Evolutionary conservation across 371 early-diverging fungal species (phyloP).

Genomic region (Dichotomocladium elegans): DNA sequence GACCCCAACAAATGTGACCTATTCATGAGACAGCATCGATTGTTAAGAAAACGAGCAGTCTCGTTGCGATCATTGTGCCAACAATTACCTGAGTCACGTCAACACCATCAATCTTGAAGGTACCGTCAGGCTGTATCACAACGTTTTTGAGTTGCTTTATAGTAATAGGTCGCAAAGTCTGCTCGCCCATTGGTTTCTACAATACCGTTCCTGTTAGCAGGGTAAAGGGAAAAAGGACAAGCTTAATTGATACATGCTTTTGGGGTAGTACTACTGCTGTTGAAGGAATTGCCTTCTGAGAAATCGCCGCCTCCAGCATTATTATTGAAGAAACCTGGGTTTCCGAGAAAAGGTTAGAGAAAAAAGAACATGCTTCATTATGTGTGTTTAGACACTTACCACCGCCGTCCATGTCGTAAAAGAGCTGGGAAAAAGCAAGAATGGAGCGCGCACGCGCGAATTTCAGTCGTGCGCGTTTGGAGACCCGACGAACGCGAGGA

Average conservation of each 20-base stretch:
- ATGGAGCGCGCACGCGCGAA: no score
- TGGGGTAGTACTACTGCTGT: background rate
- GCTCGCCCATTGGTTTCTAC: slow-evolving; percentile 37
- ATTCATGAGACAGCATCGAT: no score
- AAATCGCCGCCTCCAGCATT: background rate
- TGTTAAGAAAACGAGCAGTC: background rate
- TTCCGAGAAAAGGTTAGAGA: background rate
- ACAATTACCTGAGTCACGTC: slow-evolving; percentile 58
- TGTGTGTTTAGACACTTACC: no score
- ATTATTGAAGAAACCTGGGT: background rate
- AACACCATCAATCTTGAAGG: slow-evolving; percentile 56
- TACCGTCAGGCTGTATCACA: slow-evolving; percentile 43
- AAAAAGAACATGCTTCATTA: no score
- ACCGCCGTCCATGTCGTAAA: no score
- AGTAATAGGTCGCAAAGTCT: slow-evolving; percentile 68
- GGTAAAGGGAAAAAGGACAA: background rate
- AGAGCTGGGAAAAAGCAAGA: no score
- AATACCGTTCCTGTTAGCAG: no score
- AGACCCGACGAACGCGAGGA: background rate
- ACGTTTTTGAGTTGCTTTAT: slow-evolving; percentile 63
- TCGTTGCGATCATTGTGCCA: no score
- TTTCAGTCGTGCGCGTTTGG: background rate
- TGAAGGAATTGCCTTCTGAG: background rate
- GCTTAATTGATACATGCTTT: no score
- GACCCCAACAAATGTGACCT: slow-evolving; percentile 64